Percentiles rank a stretch among this genome's conserved stretches.
These are phyloP conservation scores for Kwoniella bestiolae DNA, from an alignment of 768 basidiomycete genomes.

Conservation along the genomic window DNA sequence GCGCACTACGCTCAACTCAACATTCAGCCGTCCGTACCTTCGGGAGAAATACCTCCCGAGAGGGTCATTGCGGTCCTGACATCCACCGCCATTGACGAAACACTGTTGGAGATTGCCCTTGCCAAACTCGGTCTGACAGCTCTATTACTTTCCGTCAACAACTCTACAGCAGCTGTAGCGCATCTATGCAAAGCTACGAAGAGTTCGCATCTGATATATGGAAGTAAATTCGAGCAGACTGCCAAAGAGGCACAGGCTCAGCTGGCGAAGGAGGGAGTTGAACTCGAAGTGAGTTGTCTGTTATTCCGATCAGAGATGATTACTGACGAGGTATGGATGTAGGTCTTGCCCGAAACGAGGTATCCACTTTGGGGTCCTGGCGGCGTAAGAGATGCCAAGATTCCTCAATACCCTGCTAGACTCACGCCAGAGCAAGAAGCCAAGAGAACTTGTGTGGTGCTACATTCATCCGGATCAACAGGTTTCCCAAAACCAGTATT, in stretches of 20 bases:
- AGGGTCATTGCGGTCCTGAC: constrained; percentile 59
- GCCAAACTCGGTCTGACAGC: constrained; percentile 59
- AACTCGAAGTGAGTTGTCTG: constrained; percentile 24
- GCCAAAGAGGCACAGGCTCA: constrained; percentile 56
- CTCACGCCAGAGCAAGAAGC: constrained; percentile 47
- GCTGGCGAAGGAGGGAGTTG: constrained; percentile 46
- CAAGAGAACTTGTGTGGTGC: constrained; percentile 42
- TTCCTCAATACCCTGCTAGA: constrained; percentile 35
- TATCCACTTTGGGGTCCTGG: constrained; percentile 61
- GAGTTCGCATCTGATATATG: constrained; percentile 60
- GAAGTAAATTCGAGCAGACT: constrained; percentile 57
- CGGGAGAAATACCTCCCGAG: constrained; percentile 53
- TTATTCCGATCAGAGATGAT: background rate
- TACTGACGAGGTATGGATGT: background rate
- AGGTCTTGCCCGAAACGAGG: constrained; percentile 54
- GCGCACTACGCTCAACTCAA: constrained; percentile 43
- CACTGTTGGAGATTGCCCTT: constrained; percentile 60
- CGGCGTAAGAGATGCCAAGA: constrained; percentile 53
- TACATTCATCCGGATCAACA: constrained; percentile 54
- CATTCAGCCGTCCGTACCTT: constrained; percentile 38
- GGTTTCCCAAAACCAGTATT: constrained; percentile 56
- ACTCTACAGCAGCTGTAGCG: constrained; percentile 62
- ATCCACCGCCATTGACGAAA: constrained; percentile 60
- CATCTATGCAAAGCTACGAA: constrained; percentile 61
- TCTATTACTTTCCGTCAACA: constrained; percentile 61